Evolutionary conservation across 352 stramenopile species (phyloP).

Genomic region (Pythium pyrilobum): DNA sequence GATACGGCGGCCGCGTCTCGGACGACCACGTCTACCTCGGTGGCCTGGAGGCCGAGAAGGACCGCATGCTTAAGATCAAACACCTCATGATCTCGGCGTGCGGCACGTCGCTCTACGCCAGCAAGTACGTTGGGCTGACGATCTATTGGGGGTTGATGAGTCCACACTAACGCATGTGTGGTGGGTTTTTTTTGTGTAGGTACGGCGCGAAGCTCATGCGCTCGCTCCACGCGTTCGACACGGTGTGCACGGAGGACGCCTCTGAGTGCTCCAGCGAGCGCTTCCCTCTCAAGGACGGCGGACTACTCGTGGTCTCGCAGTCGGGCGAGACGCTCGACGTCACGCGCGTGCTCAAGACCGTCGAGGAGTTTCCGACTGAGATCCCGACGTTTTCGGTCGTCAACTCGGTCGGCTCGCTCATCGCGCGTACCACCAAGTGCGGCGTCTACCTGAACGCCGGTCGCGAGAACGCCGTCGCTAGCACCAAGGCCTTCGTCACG

Average conservation of each 20-base stretch:
- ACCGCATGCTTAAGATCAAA: slow-evolving; percentile 89
- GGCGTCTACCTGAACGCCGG: slow-evolving; percentile 98
- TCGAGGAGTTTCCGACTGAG: slow-evolving; percentile 65
- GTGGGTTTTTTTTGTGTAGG: neutral
- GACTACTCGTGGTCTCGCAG: slow-evolving; percentile 96
- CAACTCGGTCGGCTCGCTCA: slow-evolving; percentile 96
- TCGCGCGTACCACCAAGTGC: slow-evolving; percentile 91
- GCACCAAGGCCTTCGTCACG: slow-evolving; percentile 99
- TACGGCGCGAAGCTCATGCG: slow-evolving; percentile 96
- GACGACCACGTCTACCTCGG: slow-evolving; percentile 93
- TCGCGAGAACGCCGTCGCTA: slow-evolving; percentile 97
- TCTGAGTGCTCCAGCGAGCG: slow-evolving; percentile 88
- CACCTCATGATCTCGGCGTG: slow-evolving; percentile 94
- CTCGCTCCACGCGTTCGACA: slow-evolving; percentile 93
- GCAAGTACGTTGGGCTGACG: slow-evolving; percentile 63
- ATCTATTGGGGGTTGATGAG: too few species aligned
- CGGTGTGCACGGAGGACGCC: slow-evolving; percentile 88
- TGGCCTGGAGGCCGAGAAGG: slow-evolving; percentile 90
- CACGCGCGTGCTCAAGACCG: slow-evolving; percentile 89
- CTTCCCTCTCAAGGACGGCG: slow-evolving; percentile 83
- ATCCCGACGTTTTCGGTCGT: slow-evolving; percentile 92
- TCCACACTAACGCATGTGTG: neutral
- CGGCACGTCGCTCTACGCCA: slow-evolving; percentile 94
- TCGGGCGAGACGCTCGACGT: slow-evolving; percentile 98
- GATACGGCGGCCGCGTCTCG: slow-evolving; percentile 92